phyloP scores from a whole-genome alignment of 208 protist species.

The Blastocrithidia nonstop region DNA sequence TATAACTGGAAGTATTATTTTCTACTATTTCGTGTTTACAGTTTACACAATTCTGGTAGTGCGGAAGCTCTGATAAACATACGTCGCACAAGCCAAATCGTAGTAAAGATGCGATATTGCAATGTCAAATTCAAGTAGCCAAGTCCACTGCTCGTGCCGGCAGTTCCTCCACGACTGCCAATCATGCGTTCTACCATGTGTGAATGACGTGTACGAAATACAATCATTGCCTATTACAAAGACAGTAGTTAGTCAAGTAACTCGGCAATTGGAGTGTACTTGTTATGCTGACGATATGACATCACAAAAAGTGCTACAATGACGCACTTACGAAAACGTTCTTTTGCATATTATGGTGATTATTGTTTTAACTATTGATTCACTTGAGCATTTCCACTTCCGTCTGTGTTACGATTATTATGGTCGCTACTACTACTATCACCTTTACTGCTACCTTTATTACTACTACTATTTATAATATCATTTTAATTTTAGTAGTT shows the following conservation, averaged over 20 bases:
- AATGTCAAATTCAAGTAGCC: background rate
- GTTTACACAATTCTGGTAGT: background rate
- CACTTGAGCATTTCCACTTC: too few relatives aligned
- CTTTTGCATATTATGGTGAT: background rate
- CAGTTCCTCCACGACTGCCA: background rate
- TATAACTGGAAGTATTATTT: too few relatives aligned
- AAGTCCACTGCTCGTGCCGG: background rate
- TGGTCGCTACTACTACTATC: constrained; percentile 10
- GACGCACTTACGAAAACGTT: background rate
- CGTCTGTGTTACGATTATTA: background rate
- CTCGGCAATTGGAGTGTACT: background rate
- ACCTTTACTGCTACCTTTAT: constrained; percentile 14
- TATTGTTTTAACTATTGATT: background rate
- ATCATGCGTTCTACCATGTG: background rate
- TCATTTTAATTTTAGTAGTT: too few relatives aligned
- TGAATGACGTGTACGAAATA: background rate
- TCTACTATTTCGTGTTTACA: too few relatives aligned
- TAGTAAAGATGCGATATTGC: constrained; percentile 1
- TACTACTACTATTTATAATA: too few relatives aligned
- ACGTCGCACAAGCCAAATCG: background rate
- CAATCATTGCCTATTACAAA: background rate
- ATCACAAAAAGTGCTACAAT: background rate
- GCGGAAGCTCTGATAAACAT: background rate
- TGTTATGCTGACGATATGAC: background rate
- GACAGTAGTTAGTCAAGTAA: background rate